A percentile compares a stretch with the other conserved stretches of the same genome.
Conservation (phyloP, 2,329 filamentous ascomycete species). For the Fusarium agapanthi region DNA sequence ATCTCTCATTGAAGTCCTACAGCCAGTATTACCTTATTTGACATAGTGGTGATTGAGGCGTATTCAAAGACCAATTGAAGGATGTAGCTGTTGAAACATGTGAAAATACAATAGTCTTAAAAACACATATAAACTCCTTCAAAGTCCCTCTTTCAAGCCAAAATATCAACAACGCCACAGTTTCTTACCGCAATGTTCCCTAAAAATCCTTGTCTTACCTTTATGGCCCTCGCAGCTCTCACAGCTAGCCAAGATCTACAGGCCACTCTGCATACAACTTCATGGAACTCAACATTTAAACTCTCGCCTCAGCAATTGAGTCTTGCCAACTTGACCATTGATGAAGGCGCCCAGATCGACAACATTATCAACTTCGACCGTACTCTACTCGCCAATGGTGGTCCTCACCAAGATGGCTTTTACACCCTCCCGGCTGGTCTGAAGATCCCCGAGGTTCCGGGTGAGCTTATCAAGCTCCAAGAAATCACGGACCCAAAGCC, state of each 20-base stretch:
- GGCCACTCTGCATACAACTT: neutral
- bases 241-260: neutral
- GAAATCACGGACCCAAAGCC: neutral
- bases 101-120: neutral
- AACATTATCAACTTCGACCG: neutral
- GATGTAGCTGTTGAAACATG: neutral
- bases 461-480: neutral
- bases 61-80: neutral
- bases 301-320: neutral
- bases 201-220: neutral
- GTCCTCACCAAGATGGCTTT: neutral
- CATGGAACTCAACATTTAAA: neutral
- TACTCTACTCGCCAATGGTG: neutral
- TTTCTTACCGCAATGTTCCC: neutral
- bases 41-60: neutral
- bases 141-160: neutral
- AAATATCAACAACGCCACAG: accelerated
- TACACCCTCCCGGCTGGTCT: neutral
- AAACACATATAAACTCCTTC: neutral
- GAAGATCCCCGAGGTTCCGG: neutral
- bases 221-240: neutral
- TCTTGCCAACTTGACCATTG: neutral
- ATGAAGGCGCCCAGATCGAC: neutral
- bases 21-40: accelerated
- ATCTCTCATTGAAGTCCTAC: accelerated